These are phyloP conservation scores for Golubevia pallescens DNA, from an alignment of 1,284 basidiomycete genomes.

Conservation along the genomic window DNA sequence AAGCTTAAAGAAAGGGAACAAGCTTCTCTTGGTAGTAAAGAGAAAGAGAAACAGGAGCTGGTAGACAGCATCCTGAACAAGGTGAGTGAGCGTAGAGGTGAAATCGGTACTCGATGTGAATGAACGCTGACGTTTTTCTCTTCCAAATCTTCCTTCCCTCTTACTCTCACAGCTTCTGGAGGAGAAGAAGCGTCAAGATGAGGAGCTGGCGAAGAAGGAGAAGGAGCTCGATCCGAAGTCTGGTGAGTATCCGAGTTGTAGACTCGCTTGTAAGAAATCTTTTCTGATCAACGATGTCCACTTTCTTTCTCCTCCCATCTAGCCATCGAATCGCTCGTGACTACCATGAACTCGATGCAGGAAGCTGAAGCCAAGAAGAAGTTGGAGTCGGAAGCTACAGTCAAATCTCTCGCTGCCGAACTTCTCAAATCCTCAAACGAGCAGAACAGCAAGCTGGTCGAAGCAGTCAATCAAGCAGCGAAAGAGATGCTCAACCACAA, in stretches of 20 bases:
- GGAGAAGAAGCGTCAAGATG: slow-evolving; percentile 24
- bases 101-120: slow-evolving; percentile 14
- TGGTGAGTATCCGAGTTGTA: slow-evolving; percentile 7
- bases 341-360: slow-evolving; percentile 38
- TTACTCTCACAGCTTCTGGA: slow-evolving; percentile 20
- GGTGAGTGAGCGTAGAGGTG: background rate
- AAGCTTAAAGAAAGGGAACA: slow-evolving; percentile 17
- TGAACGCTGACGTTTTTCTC: slow-evolving; percentile 23
- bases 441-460: slow-evolving; percentile 38
- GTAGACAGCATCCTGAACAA: slow-evolving; percentile 1
- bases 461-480: slow-evolving; percentile 34
- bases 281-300: background rate
- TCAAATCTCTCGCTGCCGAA: slow-evolving; percentile 32
- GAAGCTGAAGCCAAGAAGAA: slow-evolving; percentile 24
- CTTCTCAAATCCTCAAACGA: slow-evolving; percentile 30
- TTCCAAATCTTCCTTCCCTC: slow-evolving; percentile 4
- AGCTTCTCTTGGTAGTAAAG: background rate
- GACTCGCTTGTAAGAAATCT: background rate
- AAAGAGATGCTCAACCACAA: slow-evolving; percentile 43
- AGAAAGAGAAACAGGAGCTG: slow-evolving; percentile 15
- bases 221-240: slow-evolving; percentile 37
- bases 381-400: slow-evolving; percentile 24
- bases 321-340: slow-evolving; percentile 47
- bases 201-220: slow-evolving; percentile 6
- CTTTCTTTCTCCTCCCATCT: background rate